phyloP scores from a whole-genome alignment of 371 early-diverging fungal genomes.

The Antonospora locustae region DNA sequence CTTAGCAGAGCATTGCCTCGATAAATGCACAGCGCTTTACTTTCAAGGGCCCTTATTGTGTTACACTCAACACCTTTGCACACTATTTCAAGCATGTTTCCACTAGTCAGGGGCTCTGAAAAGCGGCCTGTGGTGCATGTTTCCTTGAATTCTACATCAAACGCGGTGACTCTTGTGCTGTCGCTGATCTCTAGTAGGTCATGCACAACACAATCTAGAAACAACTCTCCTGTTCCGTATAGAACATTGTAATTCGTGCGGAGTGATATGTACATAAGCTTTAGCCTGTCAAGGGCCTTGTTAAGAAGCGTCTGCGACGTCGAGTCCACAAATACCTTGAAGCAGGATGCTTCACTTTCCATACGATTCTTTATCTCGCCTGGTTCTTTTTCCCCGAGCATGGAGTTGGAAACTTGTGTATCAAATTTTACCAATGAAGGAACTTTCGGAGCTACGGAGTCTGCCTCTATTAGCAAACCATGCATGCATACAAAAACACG shows the following conservation, averaged over 20 bases:
- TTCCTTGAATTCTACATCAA: constrained; percentile 1
- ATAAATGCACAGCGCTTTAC: not conserved
- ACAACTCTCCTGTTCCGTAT: not conserved
- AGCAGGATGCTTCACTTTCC: too few species aligned
- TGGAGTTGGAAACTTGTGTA: too few species aligned
- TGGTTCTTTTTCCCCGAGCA: too few species aligned
- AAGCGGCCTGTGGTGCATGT: not conserved
- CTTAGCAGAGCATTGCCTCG: not conserved
- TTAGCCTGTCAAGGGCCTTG: not conserved
- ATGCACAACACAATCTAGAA: not conserved
- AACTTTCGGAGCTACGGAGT: too few species aligned
- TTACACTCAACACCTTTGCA: not conserved
- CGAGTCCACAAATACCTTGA: too few species aligned
- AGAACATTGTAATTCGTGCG: not conserved
- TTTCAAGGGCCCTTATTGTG: not conserved
- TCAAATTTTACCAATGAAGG: too few species aligned
- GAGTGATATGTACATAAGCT: not conserved
- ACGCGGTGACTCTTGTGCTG: not conserved
- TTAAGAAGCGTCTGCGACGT: too few species aligned
- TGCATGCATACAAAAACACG: too few species aligned
- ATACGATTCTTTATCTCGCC: too few species aligned
- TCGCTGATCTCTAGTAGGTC: not conserved
- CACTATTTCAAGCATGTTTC: not conserved
- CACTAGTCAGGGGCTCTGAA: too few species aligned
- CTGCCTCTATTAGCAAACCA: too few species aligned